Conservation (phyloP, 306 rosid species). For the Ochetophila trinervis region DNA sequence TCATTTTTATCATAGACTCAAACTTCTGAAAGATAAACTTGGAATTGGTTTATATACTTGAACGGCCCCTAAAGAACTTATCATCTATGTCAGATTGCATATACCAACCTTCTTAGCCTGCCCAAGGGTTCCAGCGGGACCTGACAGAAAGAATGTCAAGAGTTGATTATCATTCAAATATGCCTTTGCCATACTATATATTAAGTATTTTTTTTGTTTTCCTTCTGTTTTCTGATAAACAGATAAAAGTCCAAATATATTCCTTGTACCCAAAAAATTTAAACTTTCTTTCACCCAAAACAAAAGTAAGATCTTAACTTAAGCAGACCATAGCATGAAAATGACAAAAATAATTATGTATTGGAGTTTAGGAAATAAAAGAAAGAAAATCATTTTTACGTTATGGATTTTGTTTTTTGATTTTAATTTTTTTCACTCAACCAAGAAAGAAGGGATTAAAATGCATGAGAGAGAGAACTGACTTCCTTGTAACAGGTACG, state of each 20-base stretch:
- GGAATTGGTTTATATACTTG: too few species aligned
- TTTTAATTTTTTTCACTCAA: background rate
- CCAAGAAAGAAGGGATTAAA: background rate
- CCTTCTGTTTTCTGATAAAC: too few species aligned
- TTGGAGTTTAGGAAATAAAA: background rate
- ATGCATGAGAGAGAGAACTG: background rate
- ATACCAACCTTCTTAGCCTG: constrained; percentile 33
- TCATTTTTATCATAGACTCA: too few species aligned
- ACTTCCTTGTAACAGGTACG: constrained; percentile 46
- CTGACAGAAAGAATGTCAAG: constrained; percentile 25
- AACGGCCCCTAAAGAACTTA: background rate
- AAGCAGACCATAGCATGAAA: background rate
- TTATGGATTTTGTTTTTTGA: too few species aligned
- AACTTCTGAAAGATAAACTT: too few species aligned
- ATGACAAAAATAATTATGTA: background rate
- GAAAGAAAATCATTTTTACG: too few species aligned
- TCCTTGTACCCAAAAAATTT: too few species aligned
- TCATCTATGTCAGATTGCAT: background rate
- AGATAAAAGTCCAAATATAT: too few species aligned
- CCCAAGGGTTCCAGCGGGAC: constrained; percentile 32
- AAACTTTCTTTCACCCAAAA: too few species aligned
- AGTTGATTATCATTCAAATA: background rate
- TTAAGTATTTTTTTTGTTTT: too few species aligned
- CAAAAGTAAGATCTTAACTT: background rate
- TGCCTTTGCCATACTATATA: too few species aligned